Base-by-base conservation (phyloP, 345 rosid species). In the Carallia brachiata region DNA sequence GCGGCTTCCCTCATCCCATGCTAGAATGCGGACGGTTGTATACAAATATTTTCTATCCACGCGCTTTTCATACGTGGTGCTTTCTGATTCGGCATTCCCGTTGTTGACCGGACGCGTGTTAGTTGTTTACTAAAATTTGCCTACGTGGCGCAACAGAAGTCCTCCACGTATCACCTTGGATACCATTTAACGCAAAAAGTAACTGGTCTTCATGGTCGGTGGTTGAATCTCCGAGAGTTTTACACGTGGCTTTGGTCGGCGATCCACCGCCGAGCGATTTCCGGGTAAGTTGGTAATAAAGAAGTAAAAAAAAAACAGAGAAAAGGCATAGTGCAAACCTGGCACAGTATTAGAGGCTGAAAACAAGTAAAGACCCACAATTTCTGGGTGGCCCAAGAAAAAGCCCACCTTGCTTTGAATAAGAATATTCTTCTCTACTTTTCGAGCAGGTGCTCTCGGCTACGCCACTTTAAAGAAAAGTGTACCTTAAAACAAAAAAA, bases 241-340 rank as follows among this genome's bases (percentile, higher is more conserved):
- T 66, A 55, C 72, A 76, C 75, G 72, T 62, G 72, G 79, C 55
- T 36, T 0, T 12, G 4, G 74, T 60, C 74, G 71, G 69, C 71
- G 6, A 3, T 3, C 1, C 36, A 6, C 52, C 6, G 37, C 36
- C 0, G 48, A 40, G 48, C 2, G 48, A 8, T 40, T 10, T 2
- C 48, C 48, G 48, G 48, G 48, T 10, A 40, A 12, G 10, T 12
- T 12, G 16, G 16, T 13, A 44, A 30, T 40, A 23, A 12, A 37
- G 13, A 37, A 28, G 23, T 9, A 63, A 54, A 7, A 23, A n/a
- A 7, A 15, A 13, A 6, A 17, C 17, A 30, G 5, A 40, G 10
- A 47, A 63, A n/a, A 19, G 19, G n/a, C 17, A 13, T 48, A 28
- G 17, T 18, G 13, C 23, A 18, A 4, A 40, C 39, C 31, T 69